Conservation (phyloP, 2,329 filamentous ascomycete genomes). For the Xylaria sp. region DNA sequence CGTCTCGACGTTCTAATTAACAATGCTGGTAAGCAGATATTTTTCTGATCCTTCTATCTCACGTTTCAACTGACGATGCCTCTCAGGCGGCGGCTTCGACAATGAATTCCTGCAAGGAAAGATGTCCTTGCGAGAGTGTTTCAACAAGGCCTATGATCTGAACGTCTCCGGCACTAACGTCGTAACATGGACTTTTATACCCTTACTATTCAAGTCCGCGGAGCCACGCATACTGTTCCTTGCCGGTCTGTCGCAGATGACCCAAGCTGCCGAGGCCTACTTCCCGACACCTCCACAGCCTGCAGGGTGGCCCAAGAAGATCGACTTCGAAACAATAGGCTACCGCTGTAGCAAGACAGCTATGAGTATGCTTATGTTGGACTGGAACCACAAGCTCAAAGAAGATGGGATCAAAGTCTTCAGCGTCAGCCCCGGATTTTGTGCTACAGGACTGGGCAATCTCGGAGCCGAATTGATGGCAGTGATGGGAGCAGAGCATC, state of each 20-base stretch:
- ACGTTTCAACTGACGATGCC: no score
- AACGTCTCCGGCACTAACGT: conserved; percentile 62
- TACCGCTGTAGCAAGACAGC: conserved; percentile 58
- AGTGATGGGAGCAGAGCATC: conserved; percentile 37
- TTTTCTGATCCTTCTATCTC: no score
- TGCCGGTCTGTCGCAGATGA: conserved; percentile 57
- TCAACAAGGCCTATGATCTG: conserved; percentile 60
- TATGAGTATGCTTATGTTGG: conserved; percentile 61
- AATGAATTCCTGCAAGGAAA: conserved; percentile 43
- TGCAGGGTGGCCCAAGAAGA: conserved; percentile 56
- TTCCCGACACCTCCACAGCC: conserved; percentile 44
- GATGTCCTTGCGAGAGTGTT: conserved; percentile 53
- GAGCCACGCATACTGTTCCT: conserved; percentile 63
- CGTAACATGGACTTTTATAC: conserved; percentile 54
- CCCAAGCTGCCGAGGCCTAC: conserved; percentile 46
- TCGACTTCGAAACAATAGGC: conserved; percentile 35
- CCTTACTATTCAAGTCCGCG: conserved; percentile 58
- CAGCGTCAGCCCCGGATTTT: conserved; percentile 59
- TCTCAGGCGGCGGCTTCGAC: conserved; percentile 58
- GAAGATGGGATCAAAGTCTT: conserved; percentile 64
- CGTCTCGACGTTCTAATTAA: conserved; percentile 66
- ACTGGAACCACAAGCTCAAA: conserved; percentile 56
- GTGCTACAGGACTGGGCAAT: conserved; percentile 60
- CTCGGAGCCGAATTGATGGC: conserved; percentile 35
- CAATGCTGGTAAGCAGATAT: conserved; percentile 65